phyloP scores from a whole-genome alignment of 169 alveolate genomes.

The Amoebophrya sp. region DNA sequence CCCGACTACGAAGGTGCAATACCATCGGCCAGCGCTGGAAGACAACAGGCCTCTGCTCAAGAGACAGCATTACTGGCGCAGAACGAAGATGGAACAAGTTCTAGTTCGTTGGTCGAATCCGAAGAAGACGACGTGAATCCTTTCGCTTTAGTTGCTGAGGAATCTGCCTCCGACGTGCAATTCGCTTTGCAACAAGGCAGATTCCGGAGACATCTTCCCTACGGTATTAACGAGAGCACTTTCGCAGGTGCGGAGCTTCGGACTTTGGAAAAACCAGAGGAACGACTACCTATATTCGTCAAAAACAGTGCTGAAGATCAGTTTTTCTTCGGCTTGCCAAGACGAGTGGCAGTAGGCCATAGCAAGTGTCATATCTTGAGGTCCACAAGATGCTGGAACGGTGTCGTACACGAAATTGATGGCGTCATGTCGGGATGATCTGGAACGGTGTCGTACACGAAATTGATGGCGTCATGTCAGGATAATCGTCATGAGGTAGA shows the following conservation, averaged over 20 bases:
- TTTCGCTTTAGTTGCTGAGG: neutral
- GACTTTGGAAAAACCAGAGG: neutral
- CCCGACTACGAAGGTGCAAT: neutral
- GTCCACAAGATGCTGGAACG: neutral
- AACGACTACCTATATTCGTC: neutral
- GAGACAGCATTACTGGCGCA: neutral
- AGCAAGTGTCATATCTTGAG: neutral
- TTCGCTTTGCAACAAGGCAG: neutral
- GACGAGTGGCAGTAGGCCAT: neutral
- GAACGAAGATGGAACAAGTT: neutral
- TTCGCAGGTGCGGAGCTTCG: neutral
- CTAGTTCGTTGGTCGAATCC: neutral
- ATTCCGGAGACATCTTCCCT: neutral
- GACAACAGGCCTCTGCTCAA: neutral
- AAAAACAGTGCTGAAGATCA: neutral
- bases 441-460: constrained; percentile 13
- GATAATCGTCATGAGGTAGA: too few species aligned
- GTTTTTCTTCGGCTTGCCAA: neutral
- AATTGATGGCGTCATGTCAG: neutral
- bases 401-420: neutral
- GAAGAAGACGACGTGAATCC: neutral
- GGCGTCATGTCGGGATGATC: neutral
- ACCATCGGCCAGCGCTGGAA: neutral
- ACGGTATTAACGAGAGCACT: constrained; percentile 15
- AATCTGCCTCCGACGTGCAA: neutral